Base-by-base conservation (phyloP, 2,329 filamentous ascomycete species). In the Aaosphaeria pasadenensis region DNA sequence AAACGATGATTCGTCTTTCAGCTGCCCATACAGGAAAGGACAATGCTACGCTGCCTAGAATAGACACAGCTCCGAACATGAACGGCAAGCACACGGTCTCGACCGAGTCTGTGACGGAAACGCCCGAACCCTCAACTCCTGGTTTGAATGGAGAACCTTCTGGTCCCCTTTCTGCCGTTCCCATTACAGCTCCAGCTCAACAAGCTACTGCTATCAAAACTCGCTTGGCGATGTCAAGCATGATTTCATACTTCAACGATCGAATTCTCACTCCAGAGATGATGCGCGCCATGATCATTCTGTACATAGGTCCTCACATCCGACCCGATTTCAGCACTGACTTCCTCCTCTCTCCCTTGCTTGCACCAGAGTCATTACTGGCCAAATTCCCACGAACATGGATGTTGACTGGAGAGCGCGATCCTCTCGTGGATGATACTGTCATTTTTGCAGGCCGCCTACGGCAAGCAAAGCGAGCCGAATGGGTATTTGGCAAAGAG, bases 211-310 rank as follows among this genome's bases (percentile, higher is more conserved):
- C 77, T 5, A 76, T 96, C 52, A 85, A 82, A 57, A 97, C 94
- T 1, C 84, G 91, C n/a, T 81, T 99, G 7, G 91, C 92, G 11
- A 95, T 92, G 66, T 91, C 90, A 0, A 92, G 87, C n/a, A 95
- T 96, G 84, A 95, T 99, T 33, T 96, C 92, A 0, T 97, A 97
- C 72, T 95, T 96, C 70, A 94, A 95, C 68, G 94, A 99, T 69
- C 87, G 94, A 30, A 88, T 99, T 30, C 79, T 99, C 11, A 92
- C 90, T 0, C 92, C 94, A 0, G 94, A 99, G 71, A 96, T 97
- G 90, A 96, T 97, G 87, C 88, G 94, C 31, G 90, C 91, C 54
- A 97, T 99, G 91, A 96, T 99, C 56, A 95, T 99, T 56, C 78
- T 99, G 4, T 99, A 99, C 68, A 88, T 99, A 47, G 94, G 94